Conservation (phyloP, 495 filamentous ascomycete species). For the Xylaria scruposa region DNA sequence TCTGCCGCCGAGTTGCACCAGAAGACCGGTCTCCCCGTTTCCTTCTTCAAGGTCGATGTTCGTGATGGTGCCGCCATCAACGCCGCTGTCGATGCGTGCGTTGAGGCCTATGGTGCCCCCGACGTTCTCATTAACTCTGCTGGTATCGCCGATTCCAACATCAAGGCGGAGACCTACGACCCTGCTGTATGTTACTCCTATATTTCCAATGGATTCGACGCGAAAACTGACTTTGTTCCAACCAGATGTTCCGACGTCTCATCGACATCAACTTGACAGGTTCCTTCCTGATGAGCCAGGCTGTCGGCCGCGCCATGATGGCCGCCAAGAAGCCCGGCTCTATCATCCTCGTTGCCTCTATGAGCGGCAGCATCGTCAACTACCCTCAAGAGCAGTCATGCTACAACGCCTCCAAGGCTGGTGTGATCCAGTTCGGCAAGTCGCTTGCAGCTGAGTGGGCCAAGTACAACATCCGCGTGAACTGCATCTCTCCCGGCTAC, state of each 20-base stretch:
- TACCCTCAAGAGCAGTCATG: slow-evolving; percentile 78
- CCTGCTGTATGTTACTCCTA: slow-evolving; percentile 46
- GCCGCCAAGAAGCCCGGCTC: slow-evolving; percentile 67
- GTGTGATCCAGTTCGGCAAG: slow-evolving; percentile 76
- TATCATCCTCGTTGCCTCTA: slow-evolving; percentile 76
- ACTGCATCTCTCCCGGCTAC: slow-evolving; percentile 79
- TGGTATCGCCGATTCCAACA: slow-evolving; percentile 76
- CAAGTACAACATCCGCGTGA: slow-evolving; percentile 75
- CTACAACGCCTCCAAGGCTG: slow-evolving; percentile 84
- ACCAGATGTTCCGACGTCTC: slow-evolving; percentile 67
- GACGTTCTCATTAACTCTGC: slow-evolving; percentile 84
- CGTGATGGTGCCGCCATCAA: slow-evolving; percentile 69
- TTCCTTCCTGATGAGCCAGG: slow-evolving; percentile 71
- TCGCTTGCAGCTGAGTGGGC: slow-evolving; percentile 84
- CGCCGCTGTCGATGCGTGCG: slow-evolving; percentile 63
- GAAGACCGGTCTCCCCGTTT: slow-evolving; percentile 71
- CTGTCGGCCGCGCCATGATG: slow-evolving; percentile 71
- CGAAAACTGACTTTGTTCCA: slow-evolving; percentile 40
- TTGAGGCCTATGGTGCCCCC: slow-evolving; percentile 66
- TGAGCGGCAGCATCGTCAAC: slow-evolving; percentile 81
- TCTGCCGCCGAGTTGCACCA: slow-evolving; percentile 69
- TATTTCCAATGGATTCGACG: not conserved
- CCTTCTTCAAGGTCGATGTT: slow-evolving; percentile 80
- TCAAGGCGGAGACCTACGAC: slow-evolving; percentile 61
- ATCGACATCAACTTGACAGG: slow-evolving; percentile 81